Percentiles rank a stretch among this genome's conserved stretches.
Evolutionary conservation across 23 red algal species (phyloP).

Genomic region (Gracilaria gracilis): DNA sequence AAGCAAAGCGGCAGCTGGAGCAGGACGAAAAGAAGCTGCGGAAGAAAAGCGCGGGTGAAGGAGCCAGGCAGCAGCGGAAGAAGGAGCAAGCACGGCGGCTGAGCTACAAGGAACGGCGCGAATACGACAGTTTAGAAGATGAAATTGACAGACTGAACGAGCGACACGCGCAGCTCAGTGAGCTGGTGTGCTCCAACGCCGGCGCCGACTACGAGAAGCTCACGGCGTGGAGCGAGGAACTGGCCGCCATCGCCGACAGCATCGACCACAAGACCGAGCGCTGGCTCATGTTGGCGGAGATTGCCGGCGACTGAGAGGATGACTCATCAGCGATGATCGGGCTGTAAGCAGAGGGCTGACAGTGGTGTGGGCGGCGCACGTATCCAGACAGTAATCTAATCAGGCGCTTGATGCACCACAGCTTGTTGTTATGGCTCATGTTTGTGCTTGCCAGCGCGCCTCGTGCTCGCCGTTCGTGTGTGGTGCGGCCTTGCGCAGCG

Average conservation of each 20-base stretch:
- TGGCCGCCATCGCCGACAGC: constrained; percentile 22
- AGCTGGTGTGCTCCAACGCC: background rate
- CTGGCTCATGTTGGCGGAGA: constrained; percentile 78
- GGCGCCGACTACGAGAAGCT: constrained; percentile 42
- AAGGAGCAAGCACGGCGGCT: constrained; percentile 16
- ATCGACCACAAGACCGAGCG: constrained; percentile 81
- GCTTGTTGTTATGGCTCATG: constrained; percentile 7
- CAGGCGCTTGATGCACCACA: background rate
- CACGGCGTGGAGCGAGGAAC: constrained; percentile 40
- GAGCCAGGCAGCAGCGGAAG: background rate
- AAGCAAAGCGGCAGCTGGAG: constrained; percentile 23
- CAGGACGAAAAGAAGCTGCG: constrained; percentile 32
- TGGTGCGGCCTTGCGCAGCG: background rate
- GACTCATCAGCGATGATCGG: too few species aligned
- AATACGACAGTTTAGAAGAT: constrained; percentile 61
- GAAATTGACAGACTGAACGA: constrained; percentile 73
- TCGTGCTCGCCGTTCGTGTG: background rate
- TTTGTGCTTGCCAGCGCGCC: background rate
- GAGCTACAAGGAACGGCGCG: constrained; percentile 74
- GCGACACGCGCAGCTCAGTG: constrained; percentile 24
- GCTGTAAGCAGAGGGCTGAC: constrained; percentile 11
- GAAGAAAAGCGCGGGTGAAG: background rate
- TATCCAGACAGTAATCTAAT: too few species aligned
- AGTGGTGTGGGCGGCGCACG: too few species aligned
- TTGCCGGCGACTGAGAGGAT: constrained; percentile 44